Evolutionary conservation across 1,284 basidiomycete genomes (phyloP), one percentile per base, ranked within the genome.

Genomic region (Thelephora terrestris): DNA sequence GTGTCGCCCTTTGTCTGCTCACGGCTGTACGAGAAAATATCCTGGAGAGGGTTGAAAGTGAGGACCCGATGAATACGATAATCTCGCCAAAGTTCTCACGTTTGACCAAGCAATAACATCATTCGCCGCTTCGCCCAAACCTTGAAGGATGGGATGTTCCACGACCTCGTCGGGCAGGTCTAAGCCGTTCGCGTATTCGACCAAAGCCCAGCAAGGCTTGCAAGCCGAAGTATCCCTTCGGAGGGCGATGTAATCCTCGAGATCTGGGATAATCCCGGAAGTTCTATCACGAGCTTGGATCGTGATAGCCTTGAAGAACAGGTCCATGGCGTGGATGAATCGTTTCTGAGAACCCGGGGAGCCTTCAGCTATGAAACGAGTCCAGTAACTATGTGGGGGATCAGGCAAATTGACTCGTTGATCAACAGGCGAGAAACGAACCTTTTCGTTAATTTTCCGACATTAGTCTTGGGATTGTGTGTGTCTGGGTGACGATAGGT

Each of bases 381-480:
- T 45, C 65, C 65, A 67, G 53, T 57, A 65, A 47, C 65, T 67
- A 49, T 14, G 35, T 27, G 34, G 24, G 27, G 12, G 21, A 42
- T 14, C 39, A 10, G 10, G 4, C 21, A 12, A n/a, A 14, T 18
- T 50, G 18, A 16, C 7, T 16, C 16, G 25, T 20, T 5, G 21
- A 42, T 23, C 5, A 5, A 18, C 5, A 20, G 34, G 43, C 42
- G 51, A 37, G 23, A 49, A 40, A 47, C 27, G 57, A 47, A 79
- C 78, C 76, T 75, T 62, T 76, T 66, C 24, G 71, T 75, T 52
- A 79, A 64, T 52, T 72, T 70, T 27, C 70, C 75, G 24, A 71
- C 71, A 52, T 54, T 56, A 20, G 57, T 52, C n/a, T 53, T 29
- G 4, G 64, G 61, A 27, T 47, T 53, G 52, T 62, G 66, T 18